These are phyloP conservation scores for Saccharomycopsis sp. DNA, from an alignment of 805 yeast species.

Conservation along the genomic window DNA sequence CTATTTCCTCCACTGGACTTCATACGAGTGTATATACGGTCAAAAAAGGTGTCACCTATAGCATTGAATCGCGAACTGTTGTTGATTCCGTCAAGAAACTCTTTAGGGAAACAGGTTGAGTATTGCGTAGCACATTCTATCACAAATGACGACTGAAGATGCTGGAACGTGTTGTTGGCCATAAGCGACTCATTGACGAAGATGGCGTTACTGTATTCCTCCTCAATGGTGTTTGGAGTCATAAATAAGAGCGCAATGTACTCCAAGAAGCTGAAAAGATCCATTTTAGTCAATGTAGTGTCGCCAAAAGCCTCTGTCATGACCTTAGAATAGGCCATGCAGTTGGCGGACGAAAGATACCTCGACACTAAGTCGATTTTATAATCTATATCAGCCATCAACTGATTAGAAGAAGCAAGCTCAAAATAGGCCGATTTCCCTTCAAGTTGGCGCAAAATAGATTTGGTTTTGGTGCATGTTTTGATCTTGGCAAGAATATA, in stretches of 20 bases:
- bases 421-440: conserved; percentile 18
- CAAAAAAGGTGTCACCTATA: conserved; percentile 18
- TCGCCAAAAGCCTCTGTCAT: conserved; percentile 15
- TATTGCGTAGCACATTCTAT: conserved; percentile 12
- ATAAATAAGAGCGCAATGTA: conserved; percentile 13
- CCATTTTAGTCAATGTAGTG: conserved; percentile 3
- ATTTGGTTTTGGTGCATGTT: conserved; percentile 12
- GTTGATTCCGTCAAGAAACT: conserved; percentile 11
- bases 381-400: conserved; percentile 18
- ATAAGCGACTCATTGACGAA: background rate
- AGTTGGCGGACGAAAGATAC: conserved; percentile 15
- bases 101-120: conserved; percentile 10
- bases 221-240: conserved; percentile 7
- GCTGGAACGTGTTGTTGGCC: conserved; percentile 4
- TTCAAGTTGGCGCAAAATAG: conserved; percentile 13
- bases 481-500: conserved; percentile 15
- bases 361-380: conserved; percentile 15
- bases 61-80: conserved; percentile 6
- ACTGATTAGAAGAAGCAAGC: conserved; percentile 11
- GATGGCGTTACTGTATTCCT: conserved; percentile 6
- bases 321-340: conserved; percentile 14
- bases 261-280: conserved; percentile 16
- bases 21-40: conserved; percentile 12
- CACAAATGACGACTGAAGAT: conserved; percentile 16
- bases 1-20: conserved; percentile 8